Evolutionary conservation across 202 grass and related monocot species (phyloP).

Genomic region (Alloteropsis angusta): DNA sequence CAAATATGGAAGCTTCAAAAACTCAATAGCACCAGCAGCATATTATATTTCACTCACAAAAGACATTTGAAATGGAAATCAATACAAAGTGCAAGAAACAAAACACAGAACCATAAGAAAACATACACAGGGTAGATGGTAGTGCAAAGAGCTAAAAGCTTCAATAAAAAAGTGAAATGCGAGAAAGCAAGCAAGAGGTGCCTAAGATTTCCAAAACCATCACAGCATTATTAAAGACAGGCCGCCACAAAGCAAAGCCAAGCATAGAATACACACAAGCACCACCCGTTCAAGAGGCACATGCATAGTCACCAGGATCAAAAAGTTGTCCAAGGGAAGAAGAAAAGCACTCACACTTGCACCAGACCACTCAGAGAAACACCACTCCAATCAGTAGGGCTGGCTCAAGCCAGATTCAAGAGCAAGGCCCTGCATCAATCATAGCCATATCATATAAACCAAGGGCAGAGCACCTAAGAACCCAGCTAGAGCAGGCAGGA

Average conservation of each 20-base stretch:
- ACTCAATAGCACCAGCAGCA: neutral
- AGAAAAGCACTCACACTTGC: neutral
- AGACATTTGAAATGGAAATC: neutral
- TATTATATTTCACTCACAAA: neutral
- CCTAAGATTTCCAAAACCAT: slow-evolving; percentile 41
- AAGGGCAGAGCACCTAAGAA: slow-evolving; percentile 11
- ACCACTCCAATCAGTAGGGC: slow-evolving; percentile 29
- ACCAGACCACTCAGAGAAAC: slow-evolving; percentile 30
- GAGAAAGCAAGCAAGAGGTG: slow-evolving; percentile 17
- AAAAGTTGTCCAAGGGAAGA: slow-evolving; percentile 13
- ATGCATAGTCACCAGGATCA: slow-evolving; percentile 42
- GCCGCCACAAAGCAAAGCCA: slow-evolving; percentile 43
- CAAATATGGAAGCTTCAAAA: neutral
- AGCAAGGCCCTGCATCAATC: slow-evolving; percentile 25
- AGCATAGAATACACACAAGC: slow-evolving; percentile 30
- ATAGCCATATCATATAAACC: slow-evolving; percentile 31
- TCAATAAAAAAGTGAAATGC: slow-evolving; percentile 1
- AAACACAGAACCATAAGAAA: slow-evolving; percentile 8
- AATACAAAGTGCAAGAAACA: neutral
- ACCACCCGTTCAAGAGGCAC: slow-evolving; percentile 28
- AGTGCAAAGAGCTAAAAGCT: slow-evolving; percentile 21
- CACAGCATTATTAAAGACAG: slow-evolving; percentile 54
- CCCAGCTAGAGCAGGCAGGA: neutral
- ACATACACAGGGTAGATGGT: neutral
- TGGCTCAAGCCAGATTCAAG: slow-evolving; percentile 22